These are phyloP conservation scores for Debaryomycetaceae sp. DNA, from an alignment of 1,139 yeast genomes.

Conservation along the genomic window DNA sequence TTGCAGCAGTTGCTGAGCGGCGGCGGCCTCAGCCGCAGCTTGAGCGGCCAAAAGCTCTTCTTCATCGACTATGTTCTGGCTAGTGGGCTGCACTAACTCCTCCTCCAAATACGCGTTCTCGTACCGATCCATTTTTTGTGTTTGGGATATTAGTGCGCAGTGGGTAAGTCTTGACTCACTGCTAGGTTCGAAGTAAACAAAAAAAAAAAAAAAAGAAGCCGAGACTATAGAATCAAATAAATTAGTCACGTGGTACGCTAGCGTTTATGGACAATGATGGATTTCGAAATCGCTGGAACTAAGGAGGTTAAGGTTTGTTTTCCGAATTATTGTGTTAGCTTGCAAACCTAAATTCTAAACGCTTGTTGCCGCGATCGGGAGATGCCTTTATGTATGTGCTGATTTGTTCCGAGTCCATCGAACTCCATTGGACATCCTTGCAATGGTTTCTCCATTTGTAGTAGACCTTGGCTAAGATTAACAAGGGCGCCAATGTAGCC, in stretches of 20 bases:
- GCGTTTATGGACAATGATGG: no score
- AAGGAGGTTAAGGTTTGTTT: no score
- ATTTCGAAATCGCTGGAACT: no score
- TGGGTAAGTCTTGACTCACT: no score
- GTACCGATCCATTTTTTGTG: slow-evolving; percentile 9
- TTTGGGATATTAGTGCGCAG: no score
- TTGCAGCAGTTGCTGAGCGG: slow-evolving; percentile 41
- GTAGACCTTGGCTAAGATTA: slow-evolving; percentile 26
- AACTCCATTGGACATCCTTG: slow-evolving; percentile 43
- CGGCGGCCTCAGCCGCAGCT: slow-evolving; percentile 49
- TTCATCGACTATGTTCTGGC: slow-evolving; percentile 28
- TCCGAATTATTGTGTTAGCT: no score
- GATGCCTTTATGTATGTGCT: slow-evolving; percentile 38
- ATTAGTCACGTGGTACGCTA: no score
- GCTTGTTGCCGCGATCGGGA: slow-evolving; percentile 48
- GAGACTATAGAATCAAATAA: no score
- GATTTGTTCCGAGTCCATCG: slow-evolving; percentile 44
- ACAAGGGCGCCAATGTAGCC: slow-evolving; percentile 16
- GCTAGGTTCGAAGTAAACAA: no score
- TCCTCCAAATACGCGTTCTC: slow-evolving; percentile 9
- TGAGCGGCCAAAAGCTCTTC: slow-evolving; percentile 40
- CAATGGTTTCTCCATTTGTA: slow-evolving; percentile 45
- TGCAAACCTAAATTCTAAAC: slow-evolving; percentile 48
- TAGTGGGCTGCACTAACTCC: slow-evolving; percentile 9
- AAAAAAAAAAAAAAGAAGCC: no score